Evolutionary conservation across 2,329 filamentous ascomycete species (phyloP).

Genomic region (Nannizzia gypsea): DNA sequence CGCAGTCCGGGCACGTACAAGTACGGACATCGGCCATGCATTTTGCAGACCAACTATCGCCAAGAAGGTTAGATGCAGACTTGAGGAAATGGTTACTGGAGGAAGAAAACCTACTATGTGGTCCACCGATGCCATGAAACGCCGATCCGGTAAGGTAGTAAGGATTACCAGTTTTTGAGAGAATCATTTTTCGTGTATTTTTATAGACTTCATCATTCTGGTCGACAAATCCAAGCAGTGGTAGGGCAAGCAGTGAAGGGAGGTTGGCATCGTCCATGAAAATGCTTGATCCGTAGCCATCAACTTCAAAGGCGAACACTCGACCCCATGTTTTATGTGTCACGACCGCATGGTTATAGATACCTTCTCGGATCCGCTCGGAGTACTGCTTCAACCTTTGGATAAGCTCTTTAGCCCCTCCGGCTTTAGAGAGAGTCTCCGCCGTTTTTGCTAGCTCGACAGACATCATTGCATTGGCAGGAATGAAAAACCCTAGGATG

Average conservation of each 20-base stretch:
- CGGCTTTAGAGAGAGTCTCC: slow-evolving; percentile 50
- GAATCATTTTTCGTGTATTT: slow-evolving; percentile 76
- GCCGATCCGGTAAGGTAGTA: slow-evolving; percentile 69
- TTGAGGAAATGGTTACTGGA: not conserved
- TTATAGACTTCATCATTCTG: slow-evolving; percentile 59
- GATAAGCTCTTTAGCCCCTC: slow-evolving; percentile 42
- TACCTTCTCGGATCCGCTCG: slow-evolving; percentile 57
- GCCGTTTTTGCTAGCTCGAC: slow-evolving; percentile 71
- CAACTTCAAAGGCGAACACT: slow-evolving; percentile 55
- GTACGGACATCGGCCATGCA: slow-evolving; percentile 92
- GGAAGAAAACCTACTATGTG: slow-evolving; percentile 41
- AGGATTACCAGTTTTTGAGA: slow-evolving; percentile 66
- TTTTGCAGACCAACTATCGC: slow-evolving; percentile 64
- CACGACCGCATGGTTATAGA: slow-evolving; percentile 72
- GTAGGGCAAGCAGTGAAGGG: slow-evolving; percentile 49
- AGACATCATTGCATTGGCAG: slow-evolving; percentile 91
- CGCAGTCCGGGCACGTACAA: slow-evolving; percentile 83
- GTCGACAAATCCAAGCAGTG: slow-evolving; percentile 47
- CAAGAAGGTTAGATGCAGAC: slow-evolving; percentile 2
- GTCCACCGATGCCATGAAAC: slow-evolving; percentile 81
- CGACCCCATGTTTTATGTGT: slow-evolving; percentile 40
- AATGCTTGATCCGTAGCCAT: slow-evolving; percentile 50
- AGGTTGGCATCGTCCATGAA: slow-evolving; percentile 58
- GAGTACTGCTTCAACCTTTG: slow-evolving; percentile 45
- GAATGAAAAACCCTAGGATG: slow-evolving; percentile 88